Evolutionary conservation across 1,284 basidiomycete species (phyloP), one percentile per base, ranked within the genome.

Genomic region (Ustilago hordei): DNA sequence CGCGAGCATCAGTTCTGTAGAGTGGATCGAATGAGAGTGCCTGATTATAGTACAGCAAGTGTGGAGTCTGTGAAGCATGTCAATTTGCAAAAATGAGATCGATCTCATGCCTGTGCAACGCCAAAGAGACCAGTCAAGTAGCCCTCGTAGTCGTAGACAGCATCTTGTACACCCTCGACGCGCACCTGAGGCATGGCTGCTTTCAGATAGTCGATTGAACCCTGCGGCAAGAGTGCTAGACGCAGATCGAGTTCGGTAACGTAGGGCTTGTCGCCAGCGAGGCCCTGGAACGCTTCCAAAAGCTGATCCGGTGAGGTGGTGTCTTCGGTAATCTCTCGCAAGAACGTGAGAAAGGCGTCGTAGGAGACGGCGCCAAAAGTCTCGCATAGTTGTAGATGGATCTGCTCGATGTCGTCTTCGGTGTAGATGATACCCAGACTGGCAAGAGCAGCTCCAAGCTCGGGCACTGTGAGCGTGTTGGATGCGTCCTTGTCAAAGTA

Each of bases 401-500:
- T 94, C 60, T 90, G 90, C 71, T 93, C 91, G 87, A 96, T 91
- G 81, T 97, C 95, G 58, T 94, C 92, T 75, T 95, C 94, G 17
- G 73, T 92, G 85, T 95, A 98, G 23, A 95, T 93, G 68, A 99
- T 94, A 0, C 96, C 95, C 54, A 98, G 88, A 87, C 93, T 95
- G 2, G 96, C 95, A 19, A 99, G 89, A 0, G 96, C 96, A 13
- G 94, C 94, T 17, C 92, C 91, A 89, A 98, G 93, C 87, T 98
- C 95, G 2, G 93, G 90, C 62, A 93, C 87, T 64, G 90, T 91
- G 39, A 99, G 90, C 0, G 92, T 94, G 86, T 98, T 97, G 55
- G 92, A 91, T 80, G 93, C 93, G 81, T 98, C 95, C 78, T 92
- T 92, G 87, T 98, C 95, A 84, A 99, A 99, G 87, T 98, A 95